A percentile compares a stretch with the other conserved stretches of the same genome.
These are phyloP conservation scores for Rhododendron molle DNA, from an alignment of 148 eudicot species.

Conservation along the genomic window DNA sequence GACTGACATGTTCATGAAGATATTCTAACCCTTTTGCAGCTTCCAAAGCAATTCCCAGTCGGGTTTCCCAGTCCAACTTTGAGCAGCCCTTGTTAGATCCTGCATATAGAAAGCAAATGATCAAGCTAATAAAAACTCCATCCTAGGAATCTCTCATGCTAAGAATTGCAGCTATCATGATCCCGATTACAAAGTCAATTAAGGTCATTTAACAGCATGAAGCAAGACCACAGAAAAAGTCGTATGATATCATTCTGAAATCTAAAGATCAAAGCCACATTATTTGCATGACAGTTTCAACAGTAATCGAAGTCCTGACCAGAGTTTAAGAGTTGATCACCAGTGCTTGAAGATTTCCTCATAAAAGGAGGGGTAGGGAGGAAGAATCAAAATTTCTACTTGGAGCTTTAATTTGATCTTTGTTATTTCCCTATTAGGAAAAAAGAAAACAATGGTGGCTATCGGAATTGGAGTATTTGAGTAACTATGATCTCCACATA, in stretches of 20 bases:
- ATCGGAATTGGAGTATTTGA: neutral
- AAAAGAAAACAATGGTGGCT: neutral
- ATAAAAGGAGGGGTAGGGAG: neutral
- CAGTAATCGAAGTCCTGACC: neutral
- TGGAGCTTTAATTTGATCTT: neutral
- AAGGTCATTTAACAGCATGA: neutral
- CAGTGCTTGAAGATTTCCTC: neutral
- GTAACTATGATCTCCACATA: neutral
- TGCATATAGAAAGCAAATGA: slow-evolving; percentile 13
- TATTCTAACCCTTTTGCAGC: slow-evolving; percentile 97
- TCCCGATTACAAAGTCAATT: neutral
- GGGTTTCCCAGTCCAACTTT: slow-evolving; percentile 73
- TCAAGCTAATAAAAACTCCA: neutral
- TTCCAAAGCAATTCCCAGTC: slow-evolving; percentile 78
- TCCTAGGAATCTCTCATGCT: neutral
- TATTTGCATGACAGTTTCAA: neutral
- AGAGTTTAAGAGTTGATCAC: neutral
- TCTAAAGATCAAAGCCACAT: neutral
- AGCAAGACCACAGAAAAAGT: neutral
- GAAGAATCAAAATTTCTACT: neutral
- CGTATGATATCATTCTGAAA: neutral
- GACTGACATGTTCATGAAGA: slow-evolving; percentile 87
- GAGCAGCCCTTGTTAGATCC: slow-evolving; percentile 52
- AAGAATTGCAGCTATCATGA: neutral
- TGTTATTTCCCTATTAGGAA: neutral